A percentile compares a stretch with the other conserved stretches of the same genome.
Evolutionary conservation across 2,329 filamentous ascomycete species (phyloP).

Genomic region (Trichoderma atrobrunneum): DNA sequence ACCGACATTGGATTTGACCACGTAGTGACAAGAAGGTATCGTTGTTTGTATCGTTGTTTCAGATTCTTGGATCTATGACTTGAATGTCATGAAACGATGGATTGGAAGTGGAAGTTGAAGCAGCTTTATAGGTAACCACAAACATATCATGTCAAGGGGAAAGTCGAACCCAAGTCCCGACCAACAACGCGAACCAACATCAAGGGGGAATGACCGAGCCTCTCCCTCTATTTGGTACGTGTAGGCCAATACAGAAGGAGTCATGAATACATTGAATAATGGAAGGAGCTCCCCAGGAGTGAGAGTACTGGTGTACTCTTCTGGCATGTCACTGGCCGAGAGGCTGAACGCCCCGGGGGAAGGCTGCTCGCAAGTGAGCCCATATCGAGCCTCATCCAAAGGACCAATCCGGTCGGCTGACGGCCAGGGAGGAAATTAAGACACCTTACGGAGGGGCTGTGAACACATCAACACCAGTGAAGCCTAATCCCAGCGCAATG

Average conservation of each 20-base stretch:
- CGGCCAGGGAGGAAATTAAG: not conserved
- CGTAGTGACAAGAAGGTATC: not conserved
- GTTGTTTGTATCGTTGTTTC: not conserved
- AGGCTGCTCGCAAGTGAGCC: not conserved
- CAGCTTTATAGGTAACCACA: not conserved
- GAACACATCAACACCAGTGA: conserved; percentile 6
- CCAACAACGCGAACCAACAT: conserved; percentile 4
- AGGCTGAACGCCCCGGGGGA: not conserved
- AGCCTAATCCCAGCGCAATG: conserved; percentile 18
- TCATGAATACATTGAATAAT: not conserved
- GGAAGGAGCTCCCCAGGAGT: not conserved
- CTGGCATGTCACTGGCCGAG: not conserved
- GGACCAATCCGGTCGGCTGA: not conserved
- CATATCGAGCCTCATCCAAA: not conserved
- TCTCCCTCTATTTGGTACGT: not conserved
- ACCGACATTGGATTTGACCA: conserved; percentile 27
- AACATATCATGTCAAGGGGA: not conserved
- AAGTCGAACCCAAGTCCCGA: not conserved
- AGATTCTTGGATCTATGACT: not conserved
- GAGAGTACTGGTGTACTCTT: not conserved
- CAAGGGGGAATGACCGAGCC: not conserved
- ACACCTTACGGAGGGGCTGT: conserved; percentile 18
- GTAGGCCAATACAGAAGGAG: not conserved
- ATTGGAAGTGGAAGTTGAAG: not conserved
- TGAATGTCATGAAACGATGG: not conserved